phyloP scores from a whole-genome alignment of 2,329 filamentous ascomycete genomes.

The Epicoccum sorghinum region DNA sequence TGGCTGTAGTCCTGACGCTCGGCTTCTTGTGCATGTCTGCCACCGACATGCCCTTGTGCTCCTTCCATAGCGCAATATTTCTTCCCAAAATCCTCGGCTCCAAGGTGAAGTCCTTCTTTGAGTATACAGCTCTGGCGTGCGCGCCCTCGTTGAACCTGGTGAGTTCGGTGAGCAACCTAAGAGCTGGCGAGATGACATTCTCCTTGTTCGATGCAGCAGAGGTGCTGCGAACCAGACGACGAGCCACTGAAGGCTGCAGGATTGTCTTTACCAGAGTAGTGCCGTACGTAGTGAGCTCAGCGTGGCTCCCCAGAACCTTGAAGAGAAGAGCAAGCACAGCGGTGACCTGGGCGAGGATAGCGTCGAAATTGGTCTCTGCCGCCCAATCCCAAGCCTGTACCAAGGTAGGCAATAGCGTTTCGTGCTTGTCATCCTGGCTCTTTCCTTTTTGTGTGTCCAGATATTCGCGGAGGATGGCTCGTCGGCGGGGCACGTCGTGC shows the following conservation, averaged over 20 bases:
- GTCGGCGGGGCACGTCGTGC: constrained; percentile 55
- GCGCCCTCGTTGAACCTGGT: constrained; percentile 84
- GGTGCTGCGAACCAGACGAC: constrained; percentile 78
- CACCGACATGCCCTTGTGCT: constrained; percentile 55
- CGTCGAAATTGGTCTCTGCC: constrained; percentile 78
- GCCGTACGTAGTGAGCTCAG: constrained; percentile 78
- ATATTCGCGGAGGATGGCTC: constrained; percentile 70
- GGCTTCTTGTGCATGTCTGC: constrained; percentile 71
- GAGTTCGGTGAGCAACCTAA: constrained; percentile 86
- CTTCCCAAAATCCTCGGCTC: constrained; percentile 72
- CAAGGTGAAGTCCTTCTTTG: constrained; percentile 77
- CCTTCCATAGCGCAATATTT: constrained; percentile 75
- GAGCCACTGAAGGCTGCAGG: constrained; percentile 79
- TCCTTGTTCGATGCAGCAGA: constrained; percentile 83
- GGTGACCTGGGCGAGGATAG: constrained; percentile 78
- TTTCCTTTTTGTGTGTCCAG: constrained; percentile 64
- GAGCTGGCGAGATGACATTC: constrained; percentile 84
- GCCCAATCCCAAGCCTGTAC: constrained; percentile 90
- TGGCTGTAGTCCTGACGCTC: constrained; percentile 80
- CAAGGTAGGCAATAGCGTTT: constrained; percentile 75
- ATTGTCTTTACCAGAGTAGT: constrained; percentile 80
- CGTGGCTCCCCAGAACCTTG: constrained; percentile 73
- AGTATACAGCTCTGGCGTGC: constrained; percentile 77
- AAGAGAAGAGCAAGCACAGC: constrained; percentile 83
- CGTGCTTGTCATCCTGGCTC: constrained; percentile 59